Evolutionary conservation across 192 early-diverging fungal species (phyloP), one percentile per base, ranked within the genome.

Genomic region (Entomortierella chlamydospora): DNA sequence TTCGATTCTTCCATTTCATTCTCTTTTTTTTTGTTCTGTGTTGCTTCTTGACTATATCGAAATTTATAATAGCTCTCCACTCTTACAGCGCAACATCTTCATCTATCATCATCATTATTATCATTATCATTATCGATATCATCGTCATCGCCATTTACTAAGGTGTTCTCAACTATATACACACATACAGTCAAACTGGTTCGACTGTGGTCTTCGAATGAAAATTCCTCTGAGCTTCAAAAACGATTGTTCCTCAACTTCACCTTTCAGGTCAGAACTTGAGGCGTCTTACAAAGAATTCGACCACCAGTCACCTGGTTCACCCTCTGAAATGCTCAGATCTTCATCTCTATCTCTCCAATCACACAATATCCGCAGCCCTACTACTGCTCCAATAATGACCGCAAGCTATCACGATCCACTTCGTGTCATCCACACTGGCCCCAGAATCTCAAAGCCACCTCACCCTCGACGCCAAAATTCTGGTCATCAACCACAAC

Each of bases 251-350:
- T 34, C 55, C 2, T 50, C 70, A 64, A 34, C 61, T 31, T 61
- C 64, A 23, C 50, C 50, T 39, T 61, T 50, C 58, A 51, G 72
- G 22, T 42, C 72, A 73, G 56, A 70, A 20, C 34, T 55, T 47
- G 68, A 61, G 11, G 23, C 50, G 31, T 34, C 63, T 17, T 55
- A 54, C n/a, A 50, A 52, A 22, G 34, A 15, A 47, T 55, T 53
- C 34, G 68, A 70, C 34, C 43, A 29, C 15, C 13, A 29, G 9
- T 28, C 68, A 39, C 2, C 25, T 41, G 18, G 51, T 64, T 54
- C 49, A 23, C 41, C 28, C 41, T 23, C 26, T 45, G 23, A 25
- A 63, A 15, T 11, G 31, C 29, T 0, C 33, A 17, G 17, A 51
- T 37, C 51, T 61, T 22, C 29, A 33, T 28, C n/a, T 56, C 47